These are phyloP conservation scores for Porcisia hertigi DNA, from an alignment of 208 protist genomes.

Conservation along the genomic window DNA sequence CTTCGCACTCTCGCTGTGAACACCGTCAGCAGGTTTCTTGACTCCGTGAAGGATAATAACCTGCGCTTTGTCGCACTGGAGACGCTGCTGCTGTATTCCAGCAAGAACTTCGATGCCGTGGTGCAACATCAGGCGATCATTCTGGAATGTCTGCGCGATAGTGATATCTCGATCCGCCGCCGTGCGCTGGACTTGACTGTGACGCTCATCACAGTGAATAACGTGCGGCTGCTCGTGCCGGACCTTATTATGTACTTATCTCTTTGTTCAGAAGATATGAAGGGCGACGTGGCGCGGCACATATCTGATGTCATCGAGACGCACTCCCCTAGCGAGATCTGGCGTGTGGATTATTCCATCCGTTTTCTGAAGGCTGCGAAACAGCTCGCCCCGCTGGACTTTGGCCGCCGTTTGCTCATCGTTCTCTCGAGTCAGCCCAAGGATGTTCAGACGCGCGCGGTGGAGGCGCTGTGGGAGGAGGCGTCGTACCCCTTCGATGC, in stretches of 20 bases:
- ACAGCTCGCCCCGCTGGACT: constrained; percentile 64
- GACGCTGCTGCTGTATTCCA: constrained; percentile 91
- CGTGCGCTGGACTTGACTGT: constrained; percentile 97
- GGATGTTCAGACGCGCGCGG: constrained; percentile 90
- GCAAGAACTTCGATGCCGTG: constrained; percentile 86
- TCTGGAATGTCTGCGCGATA: constrained; percentile 96
- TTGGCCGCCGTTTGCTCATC: constrained; percentile 85
- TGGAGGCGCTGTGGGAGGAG: constrained; percentile 91
- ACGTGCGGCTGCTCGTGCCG: constrained; percentile 93
- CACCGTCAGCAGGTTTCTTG: constrained; percentile 98
- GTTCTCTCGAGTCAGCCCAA: constrained; percentile 84
- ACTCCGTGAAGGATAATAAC: constrained; percentile 97
- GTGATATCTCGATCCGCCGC: constrained; percentile 96
- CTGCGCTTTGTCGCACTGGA: constrained; percentile 98
- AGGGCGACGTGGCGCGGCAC: constrained; percentile 91
- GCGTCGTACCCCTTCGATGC: constrained; percentile 74
- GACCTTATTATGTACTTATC: constrained; percentile 95
- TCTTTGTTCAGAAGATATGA: constrained; percentile 93
- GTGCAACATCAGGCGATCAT: constrained; percentile 94
- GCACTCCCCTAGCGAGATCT: constrained; percentile 94
- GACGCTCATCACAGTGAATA: constrained; percentile 94
- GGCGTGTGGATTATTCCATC: constrained; percentile 97
- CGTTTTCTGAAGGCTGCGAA: constrained; percentile 87
- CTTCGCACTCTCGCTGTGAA: constrained; percentile 96
- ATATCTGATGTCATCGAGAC: constrained; percentile 92